Conservation (phyloP, 495 filamentous ascomycete species). For the Parmelia sp. region DNA sequence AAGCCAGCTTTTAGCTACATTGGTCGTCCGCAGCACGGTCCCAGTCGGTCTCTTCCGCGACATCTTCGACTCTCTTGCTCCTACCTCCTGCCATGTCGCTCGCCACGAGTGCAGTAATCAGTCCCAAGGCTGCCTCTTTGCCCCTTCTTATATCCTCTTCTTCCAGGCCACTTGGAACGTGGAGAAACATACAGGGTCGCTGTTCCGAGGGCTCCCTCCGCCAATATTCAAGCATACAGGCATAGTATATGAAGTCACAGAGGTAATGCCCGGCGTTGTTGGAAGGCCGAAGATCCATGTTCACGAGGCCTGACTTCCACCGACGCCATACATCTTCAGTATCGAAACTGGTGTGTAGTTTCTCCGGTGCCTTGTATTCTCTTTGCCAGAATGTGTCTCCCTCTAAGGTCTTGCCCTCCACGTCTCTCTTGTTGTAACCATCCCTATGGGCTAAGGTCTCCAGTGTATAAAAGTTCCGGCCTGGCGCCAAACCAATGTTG, state of each 20-base stretch:
- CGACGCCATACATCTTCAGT: conserved; percentile 47
- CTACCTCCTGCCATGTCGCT: conserved; percentile 32
- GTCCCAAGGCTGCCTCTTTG: conserved; percentile 54
- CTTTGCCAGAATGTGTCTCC: conserved; percentile 44
- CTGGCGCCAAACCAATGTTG: conserved; percentile 77
- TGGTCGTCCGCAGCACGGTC: conserved; percentile 4
- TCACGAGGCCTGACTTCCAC: conserved; percentile 47
- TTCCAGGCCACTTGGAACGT: conserved; percentile 60
- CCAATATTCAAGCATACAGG: conserved; percentile 47
- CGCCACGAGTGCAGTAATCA: conserved; percentile 62
- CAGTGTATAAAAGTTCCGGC: conserved; percentile 58
- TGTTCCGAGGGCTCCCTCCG: conserved; percentile 13
- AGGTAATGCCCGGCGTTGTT: conserved; percentile 74
- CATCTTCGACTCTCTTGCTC: conserved; percentile 1
- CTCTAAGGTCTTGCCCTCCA: conserved; percentile 53
- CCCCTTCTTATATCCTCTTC: conserved; percentile 53
- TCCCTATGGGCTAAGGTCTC: conserved; percentile 68
- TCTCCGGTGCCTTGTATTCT: conserved; percentile 33
- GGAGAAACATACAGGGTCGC: conserved; percentile 64
- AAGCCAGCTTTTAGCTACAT: neutral
- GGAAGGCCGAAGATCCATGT: conserved; percentile 55
- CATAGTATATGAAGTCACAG: conserved; percentile 85
- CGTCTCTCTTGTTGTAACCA: conserved; percentile 64
- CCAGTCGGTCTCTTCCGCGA: neutral
- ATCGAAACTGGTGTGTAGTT: conserved; percentile 45